phyloP scores from a whole-genome alignment of 345 rosid species.

The Rhizophora mangle region DNA sequence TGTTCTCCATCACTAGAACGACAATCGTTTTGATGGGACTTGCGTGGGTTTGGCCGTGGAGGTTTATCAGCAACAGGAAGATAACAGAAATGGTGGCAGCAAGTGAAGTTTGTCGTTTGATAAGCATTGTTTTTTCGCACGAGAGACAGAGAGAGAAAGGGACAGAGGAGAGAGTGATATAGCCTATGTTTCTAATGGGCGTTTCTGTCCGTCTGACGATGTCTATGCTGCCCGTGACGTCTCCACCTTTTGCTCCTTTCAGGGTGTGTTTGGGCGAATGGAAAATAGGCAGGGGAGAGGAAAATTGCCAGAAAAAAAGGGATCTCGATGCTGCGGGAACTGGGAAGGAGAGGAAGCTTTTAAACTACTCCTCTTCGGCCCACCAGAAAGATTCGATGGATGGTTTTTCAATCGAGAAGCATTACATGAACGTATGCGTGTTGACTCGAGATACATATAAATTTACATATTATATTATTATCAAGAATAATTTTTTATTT shows the following conservation, averaged over 20 bases:
- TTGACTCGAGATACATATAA: no score
- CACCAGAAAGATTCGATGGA: no score
- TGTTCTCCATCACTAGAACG: conserved; percentile 84
- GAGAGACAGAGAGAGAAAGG: neutral
- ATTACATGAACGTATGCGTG: no score
- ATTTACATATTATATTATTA: no score
- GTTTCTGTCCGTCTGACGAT: neutral
- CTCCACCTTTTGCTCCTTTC: neutral
- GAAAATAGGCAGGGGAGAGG: neutral
- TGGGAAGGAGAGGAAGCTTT: no score
- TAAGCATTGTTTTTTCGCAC: conserved; percentile 5
- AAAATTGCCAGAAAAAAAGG: no score
- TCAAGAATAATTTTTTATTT: no score
- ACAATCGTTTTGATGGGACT: conserved; percentile 67
- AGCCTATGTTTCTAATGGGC: no score
- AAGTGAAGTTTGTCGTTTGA: conserved; percentile 6
- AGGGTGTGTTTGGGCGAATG: neutral
- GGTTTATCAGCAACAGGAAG: conserved; percentile 10
- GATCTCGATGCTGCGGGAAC: no score
- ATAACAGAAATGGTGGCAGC: neutral
- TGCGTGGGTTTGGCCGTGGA: conserved; percentile 20
- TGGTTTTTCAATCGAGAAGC: no score
- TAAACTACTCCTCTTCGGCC: no score
- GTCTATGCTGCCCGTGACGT: conserved; percentile 11
- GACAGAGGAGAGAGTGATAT: no score